Base-by-base conservation (phyloP, 176 grass and related monocot genomes). In the Pontederia paniculata region DNA sequence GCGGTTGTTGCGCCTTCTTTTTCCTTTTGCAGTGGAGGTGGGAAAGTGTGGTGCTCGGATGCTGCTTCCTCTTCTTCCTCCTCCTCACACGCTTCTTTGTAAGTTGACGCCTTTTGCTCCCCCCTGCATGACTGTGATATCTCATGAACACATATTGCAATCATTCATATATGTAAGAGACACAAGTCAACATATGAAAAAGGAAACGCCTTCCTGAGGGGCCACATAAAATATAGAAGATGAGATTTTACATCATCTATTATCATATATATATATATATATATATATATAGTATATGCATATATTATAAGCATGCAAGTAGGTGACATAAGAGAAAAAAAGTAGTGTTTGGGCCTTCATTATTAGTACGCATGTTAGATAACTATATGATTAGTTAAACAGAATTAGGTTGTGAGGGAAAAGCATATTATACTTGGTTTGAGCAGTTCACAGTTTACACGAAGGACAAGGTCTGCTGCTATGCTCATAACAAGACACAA, bases 31-130 rank as follows among this genome's bases (percentile, higher is more conserved):
- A 66, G 63, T 66, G 63, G 48, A 52, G 16, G 16, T 66, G 63
- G 63, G 63, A 66, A 52, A 41, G 45, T 18, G 63, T 48, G 23
- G 63, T 66, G 13, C 16, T 66, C 0, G 63, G 63, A 16, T 41
- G 25, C 0, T 42, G 21, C 63, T 66, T 66, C 25, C 9, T 52
- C 4, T 19, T 52, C 63, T 52, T 66, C 48, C 15, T 53, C 17
- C 21, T 66, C 17, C 4, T 31, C 48, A n/a, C 63, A 11, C 22
- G 25, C 12, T 19, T 41, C 28, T 10, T 66, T n/a, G 63, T 52
- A 20, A 12, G 63, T 14, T 5, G 14, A 37, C 28, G 28, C 28
- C 28, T 37, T 37, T 37, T 6, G 28, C 28, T 18, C 16, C 48
- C 48, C n/a, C 48, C n/a, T 12, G 7, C 48, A 13, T 50, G 15